Conservation (phyloP, 805 yeast species). For the Schwanniomyces pseudopolymorphus region DNA sequence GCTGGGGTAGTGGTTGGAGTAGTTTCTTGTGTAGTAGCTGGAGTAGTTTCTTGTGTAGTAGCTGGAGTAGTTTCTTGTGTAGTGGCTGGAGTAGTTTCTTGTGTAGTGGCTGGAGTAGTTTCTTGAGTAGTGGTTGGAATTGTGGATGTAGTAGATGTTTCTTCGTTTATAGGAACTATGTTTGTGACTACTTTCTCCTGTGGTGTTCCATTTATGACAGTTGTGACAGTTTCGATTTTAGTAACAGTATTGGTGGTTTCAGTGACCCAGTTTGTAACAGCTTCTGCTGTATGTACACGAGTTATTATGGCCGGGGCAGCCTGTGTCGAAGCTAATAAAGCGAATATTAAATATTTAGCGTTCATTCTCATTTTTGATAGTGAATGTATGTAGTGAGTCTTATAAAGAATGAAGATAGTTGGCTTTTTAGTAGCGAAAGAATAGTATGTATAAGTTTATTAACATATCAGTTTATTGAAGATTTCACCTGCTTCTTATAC, state of each 20-base stretch:
- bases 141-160: conserved; percentile 9
- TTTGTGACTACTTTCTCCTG: conserved; percentile 10
- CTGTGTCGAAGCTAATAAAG: conserved; percentile 5
- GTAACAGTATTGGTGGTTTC: conserved; percentile 15
- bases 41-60: conserved; percentile 2
- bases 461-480: not conserved
- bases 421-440: not conserved
- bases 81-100: conserved; percentile 8
- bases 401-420: not conserved
- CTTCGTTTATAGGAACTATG: conserved; percentile 4
- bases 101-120: conserved; percentile 5
- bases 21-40: conserved; percentile 8
- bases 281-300: conserved; percentile 25
- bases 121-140: conserved; percentile 8
- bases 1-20: conserved; percentile 7
- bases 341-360: not conserved
- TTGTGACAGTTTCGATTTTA: conserved; percentile 11
- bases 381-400: not conserved
- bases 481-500: not conserved
- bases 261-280: conserved; percentile 24
- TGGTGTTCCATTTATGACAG: conserved; percentile 19
- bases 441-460: not conserved
- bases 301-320: conserved; percentile 27
- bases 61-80: conserved; percentile 4
- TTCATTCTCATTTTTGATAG: conserved; percentile 3